A percentile compares a stretch with the other conserved stretches of the same genome.
phyloP scores from a whole-genome alignment of 1,284 basidiomycete genomes.

The Caloboletus firmus region DNA sequence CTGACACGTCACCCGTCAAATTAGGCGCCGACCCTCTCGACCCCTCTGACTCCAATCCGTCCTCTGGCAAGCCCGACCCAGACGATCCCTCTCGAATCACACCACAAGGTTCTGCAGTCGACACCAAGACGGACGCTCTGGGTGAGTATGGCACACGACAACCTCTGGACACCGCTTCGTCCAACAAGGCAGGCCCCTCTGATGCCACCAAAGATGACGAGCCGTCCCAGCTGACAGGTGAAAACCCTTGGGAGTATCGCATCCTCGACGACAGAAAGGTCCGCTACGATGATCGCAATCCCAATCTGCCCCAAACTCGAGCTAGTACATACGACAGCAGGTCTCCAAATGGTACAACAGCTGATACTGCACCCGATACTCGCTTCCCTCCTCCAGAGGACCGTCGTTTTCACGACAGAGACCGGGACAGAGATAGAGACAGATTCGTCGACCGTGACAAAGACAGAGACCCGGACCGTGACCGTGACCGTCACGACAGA shows the following conservation, averaged over 20 bases:
- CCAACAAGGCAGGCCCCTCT: constrained; percentile 9
- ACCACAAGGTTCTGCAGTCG: constrained; percentile 1
- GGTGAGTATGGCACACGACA: constrained; percentile 26
- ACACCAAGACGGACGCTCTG: constrained; percentile 15
- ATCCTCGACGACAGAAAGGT: constrained; percentile 23
- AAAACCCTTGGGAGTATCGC: constrained; percentile 22
- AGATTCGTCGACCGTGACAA: constrained; percentile 33
- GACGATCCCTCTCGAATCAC: constrained; percentile 7
- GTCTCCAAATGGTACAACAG: constrained; percentile 5
- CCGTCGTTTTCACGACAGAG: constrained; percentile 27
- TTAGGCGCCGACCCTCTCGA: constrained; percentile 11
- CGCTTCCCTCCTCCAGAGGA: constrained; percentile 24
- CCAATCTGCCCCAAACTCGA: constrained; percentile 10
- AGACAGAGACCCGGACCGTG: constrained; percentile 39
- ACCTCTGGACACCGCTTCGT: constrained; percentile 10
- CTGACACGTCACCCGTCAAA: constrained; percentile 18
- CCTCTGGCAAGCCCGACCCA: constrained; percentile 8
- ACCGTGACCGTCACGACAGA: constrained; percentile 30
- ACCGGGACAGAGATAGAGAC: constrained; percentile 38
- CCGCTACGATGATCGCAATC: constrained; percentile 20
- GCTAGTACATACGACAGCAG: constrained; percentile 14
- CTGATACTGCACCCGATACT: constrained; percentile 6
- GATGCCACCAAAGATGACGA: constrained; percentile 25
- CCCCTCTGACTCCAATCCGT: not conserved
- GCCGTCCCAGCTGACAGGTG: constrained; percentile 8